phyloP scores from a whole-genome alignment of 2,329 filamentous ascomycete genomes.

The Massarina eburnea region DNA sequence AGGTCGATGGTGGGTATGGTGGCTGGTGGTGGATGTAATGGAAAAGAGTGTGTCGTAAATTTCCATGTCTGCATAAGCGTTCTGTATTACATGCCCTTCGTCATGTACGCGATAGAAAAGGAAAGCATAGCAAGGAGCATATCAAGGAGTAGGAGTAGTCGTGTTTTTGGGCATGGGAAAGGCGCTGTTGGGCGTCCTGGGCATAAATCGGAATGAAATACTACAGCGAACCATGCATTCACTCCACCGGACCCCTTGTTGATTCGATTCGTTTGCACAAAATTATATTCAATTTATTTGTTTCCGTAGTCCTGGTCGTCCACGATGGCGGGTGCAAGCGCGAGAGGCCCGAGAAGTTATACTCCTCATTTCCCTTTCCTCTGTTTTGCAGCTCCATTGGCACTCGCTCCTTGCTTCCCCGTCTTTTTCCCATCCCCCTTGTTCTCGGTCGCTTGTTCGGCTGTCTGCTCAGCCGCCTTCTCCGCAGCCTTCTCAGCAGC shows the following conservation, averaged over 20 bases:
- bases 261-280: no score
- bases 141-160: slow-evolving; percentile 4
- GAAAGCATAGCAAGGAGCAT: no score
- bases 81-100: background rate
- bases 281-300: no score
- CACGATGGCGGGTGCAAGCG: no score
- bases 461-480: slow-evolving; percentile 27
- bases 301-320: no score
- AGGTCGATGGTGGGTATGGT: slow-evolving; percentile 2
- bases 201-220: background rate
- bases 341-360: no score
- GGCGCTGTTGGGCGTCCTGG: slow-evolving; percentile 7
- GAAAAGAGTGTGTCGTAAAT: background rate
- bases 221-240: no score
- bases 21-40: slow-evolving; percentile 4
- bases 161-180: background rate
- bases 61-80: slow-evolving; percentile 3
- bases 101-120: slow-evolving; percentile 3
- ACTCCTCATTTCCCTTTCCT: slow-evolving; percentile 22
- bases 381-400: slow-evolving; percentile 25
- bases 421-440: slow-evolving; percentile 26
- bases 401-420: slow-evolving; percentile 11
- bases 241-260: no score
- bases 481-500: slow-evolving; percentile 62
- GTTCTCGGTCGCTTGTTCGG: slow-evolving; percentile 36